Base-by-base conservation (phyloP, 176 grass and related monocot species). In the Carex cristatella region DNA sequence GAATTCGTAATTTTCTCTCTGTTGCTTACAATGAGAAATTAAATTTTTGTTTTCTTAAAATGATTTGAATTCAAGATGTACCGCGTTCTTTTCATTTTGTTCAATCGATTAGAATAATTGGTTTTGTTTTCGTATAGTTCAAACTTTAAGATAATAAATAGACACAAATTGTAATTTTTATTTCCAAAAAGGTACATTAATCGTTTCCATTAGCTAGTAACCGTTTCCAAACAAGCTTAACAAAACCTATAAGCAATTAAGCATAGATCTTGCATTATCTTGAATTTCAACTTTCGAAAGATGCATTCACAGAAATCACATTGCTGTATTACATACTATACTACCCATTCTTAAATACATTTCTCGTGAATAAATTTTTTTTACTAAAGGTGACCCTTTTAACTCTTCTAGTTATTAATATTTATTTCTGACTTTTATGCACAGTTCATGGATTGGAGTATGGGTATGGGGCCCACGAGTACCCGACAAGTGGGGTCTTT, bases 401-500 rank as follows among this genome's bases (percentile, higher is more conserved):
- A 28, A 37, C 3, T 71, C 71, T 69, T 85, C 15, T 30, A 83
- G 65, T 44, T 79, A 2, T 76, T 64, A 16, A 79, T 42, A 56
- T 82, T 77, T 68, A 33, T 55, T 85, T 9, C 71, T 83, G 4
- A 69, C 8, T 85, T 35, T 37, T 35, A 81, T 68, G 53, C 80
- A 66, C 82, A 97, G 92, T 97, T 65, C 90, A 97, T 37, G 92
- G 88, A 14, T 71, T 92, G 83, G 92, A 97, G 83, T 94, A 94
- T 4, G 94, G 88, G 61, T 97, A 92, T 83, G 94, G 90, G 87
- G 94, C 94, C 27, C 94, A 97, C 60, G 92, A 97, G 48, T 82
- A 89, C 83, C 75, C 90, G 23, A 69, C 69, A 58, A 97, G 94
- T 70, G 94, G 94, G 59, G 92, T 94, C 13, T 97, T 97, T 84